Conservation (phyloP, 345 rosid species). For the Odontarrhena argentea region DNA sequence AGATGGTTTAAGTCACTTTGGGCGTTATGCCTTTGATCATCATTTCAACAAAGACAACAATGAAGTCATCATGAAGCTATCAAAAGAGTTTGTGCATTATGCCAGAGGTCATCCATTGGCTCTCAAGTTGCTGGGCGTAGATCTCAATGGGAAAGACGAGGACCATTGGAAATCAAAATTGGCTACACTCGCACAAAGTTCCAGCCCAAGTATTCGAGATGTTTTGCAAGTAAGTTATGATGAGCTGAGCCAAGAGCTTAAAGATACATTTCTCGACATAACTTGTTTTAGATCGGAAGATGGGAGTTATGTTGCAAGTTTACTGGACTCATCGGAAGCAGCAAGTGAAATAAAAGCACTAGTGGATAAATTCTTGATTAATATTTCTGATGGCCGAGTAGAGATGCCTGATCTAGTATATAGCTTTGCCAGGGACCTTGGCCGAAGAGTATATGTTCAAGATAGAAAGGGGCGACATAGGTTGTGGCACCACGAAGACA, state of each 20-base stretch:
- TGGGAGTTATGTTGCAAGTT: background rate
- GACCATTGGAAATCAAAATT: conserved; percentile 30
- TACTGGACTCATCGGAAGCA: conserved; percentile 21
- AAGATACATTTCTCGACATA: conserved; percentile 41
- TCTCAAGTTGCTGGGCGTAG: conserved; percentile 36
- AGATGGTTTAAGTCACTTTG: conserved; percentile 18
- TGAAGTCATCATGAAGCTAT: conserved; percentile 1
- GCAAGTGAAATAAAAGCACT: conserved; percentile 23
- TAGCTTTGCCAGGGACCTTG: conserved; percentile 22
- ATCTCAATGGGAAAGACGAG: background rate
- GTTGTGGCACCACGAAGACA: conserved; percentile 6
- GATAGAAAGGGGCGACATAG: background rate
- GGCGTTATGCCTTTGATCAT: conserved; percentile 23
- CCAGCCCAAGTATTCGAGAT: conserved; percentile 1
- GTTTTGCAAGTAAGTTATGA: conserved; percentile 36
- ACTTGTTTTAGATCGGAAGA: conserved; percentile 34
- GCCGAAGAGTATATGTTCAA: background rate
- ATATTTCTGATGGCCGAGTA: background rate
- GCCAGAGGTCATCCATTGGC: conserved; percentile 44
- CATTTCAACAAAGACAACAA: background rate
- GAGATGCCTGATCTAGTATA: conserved; percentile 41
- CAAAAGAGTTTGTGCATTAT: conserved; percentile 18
- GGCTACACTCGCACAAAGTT: conserved; percentile 4
- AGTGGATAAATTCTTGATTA: conserved; percentile 29
- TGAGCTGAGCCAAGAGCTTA: conserved; percentile 15